These are phyloP conservation scores for Mrakiaceae sp. DNA, from an alignment of 1,284 basidiomycete genomes.

Conservation along the genomic window DNA sequence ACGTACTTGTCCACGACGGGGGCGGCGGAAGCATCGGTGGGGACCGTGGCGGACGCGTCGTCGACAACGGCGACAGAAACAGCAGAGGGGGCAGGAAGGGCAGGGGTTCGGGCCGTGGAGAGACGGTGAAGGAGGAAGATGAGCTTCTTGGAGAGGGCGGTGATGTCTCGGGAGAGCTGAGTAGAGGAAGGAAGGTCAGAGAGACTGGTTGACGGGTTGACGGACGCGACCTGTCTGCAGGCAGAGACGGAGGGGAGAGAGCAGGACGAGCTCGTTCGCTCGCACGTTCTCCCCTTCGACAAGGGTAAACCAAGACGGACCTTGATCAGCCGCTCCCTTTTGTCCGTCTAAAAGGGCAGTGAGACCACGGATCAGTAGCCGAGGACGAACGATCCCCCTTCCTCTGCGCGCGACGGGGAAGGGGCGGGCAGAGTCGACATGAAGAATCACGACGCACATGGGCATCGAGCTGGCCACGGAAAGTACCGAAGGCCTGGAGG, in stretches of 20 bases:
- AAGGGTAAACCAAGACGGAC: not conserved
- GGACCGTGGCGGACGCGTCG: conserved; percentile 24
- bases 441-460: conserved; percentile 24
- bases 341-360: conserved; percentile 28
- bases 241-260: conserved; percentile 14
- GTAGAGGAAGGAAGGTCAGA: conserved; percentile 9
- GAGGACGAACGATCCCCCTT: not conserved
- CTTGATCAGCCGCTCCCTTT: conserved; percentile 33
- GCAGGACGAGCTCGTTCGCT: not conserved
- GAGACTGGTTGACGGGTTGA: not conserved
- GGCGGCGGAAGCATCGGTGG: not conserved
- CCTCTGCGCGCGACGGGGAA: not conserved
- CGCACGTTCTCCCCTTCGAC: not conserved
- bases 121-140: conserved; percentile 87
- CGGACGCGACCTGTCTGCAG: conserved; percentile 8
- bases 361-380: not conserved
- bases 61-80: conserved; percentile 33
- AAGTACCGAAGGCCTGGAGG: conserved; percentile 29
- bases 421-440: not conserved
- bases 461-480: conserved; percentile 30
- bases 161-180: conserved; percentile 58
- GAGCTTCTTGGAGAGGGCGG: conserved; percentile 82
- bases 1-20: conserved; percentile 36
- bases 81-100: conserved; percentile 37
- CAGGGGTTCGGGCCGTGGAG: conserved; percentile 13